Conservation (phyloP, 1,139 yeast species). For the Protomyces macrosporus region DNA sequence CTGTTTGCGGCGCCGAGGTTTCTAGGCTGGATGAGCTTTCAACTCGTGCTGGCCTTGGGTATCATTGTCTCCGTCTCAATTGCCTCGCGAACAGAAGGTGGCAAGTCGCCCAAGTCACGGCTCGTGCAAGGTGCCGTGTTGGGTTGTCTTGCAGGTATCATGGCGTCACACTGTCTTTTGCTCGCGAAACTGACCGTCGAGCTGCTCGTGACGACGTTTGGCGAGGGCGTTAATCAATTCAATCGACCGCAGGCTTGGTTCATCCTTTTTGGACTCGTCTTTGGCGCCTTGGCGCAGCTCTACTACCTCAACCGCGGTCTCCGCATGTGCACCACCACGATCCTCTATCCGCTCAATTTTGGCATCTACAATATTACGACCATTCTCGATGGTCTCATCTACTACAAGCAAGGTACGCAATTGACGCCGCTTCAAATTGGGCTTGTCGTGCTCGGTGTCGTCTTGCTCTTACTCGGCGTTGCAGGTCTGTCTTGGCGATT, state of each 20-base stretch:
- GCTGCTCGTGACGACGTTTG: constrained; percentile 44
- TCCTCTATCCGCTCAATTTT: constrained; percentile 78
- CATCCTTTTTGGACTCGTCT: constrained; percentile 55
- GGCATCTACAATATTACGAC: constrained; percentile 74
- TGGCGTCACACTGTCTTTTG: constrained; percentile 79
- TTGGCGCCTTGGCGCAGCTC: constrained; percentile 67
- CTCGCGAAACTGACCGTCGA: constrained; percentile 82
- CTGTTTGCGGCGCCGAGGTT: constrained; percentile 45
- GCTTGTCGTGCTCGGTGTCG: constrained; percentile 51
- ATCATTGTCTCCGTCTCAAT: constrained; percentile 34
- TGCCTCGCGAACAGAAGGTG: constrained; percentile 33
- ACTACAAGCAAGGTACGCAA: constrained; percentile 50
- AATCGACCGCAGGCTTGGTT: constrained; percentile 44
- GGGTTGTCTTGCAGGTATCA: constrained; percentile 69
- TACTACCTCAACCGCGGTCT: constrained; percentile 71
- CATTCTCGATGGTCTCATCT: constrained; percentile 66
- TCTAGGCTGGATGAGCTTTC: constrained; percentile 45
- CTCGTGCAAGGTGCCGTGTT: constrained; percentile 50
- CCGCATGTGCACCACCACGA: constrained; percentile 65
- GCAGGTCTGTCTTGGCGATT: constrained; percentile 48
- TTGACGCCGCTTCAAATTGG: constrained; percentile 42
- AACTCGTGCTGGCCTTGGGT: constrained; percentile 36
- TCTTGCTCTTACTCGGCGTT: constrained; percentile 51
- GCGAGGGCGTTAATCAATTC: constrained; percentile 38
- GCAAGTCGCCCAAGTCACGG: constrained; percentile 36